Base-by-base conservation (phyloP, 306 rosid species). In the Cucurbita pepo region DNA sequence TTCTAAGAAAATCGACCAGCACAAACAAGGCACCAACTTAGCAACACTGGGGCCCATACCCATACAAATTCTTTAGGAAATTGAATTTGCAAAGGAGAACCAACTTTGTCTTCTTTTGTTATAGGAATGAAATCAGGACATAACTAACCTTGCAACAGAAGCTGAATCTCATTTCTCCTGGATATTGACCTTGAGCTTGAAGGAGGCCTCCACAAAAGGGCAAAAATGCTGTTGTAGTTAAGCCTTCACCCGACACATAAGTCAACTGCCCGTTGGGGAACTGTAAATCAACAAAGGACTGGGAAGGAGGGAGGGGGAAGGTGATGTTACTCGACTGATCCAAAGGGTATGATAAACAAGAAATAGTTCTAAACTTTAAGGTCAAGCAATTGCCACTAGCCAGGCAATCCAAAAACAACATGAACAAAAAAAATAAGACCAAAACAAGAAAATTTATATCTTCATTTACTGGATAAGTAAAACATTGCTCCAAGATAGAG, bases 121-220 rank as follows among this genome's bases (percentile, higher is more conserved):
- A 8, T 16, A n/a, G 8, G 12, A 41, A 53, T 5, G 30, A 48
- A 66, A 44, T 40, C 8, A 53, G 57, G 21, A 6, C 44, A 50
- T 73, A 57, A 66, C 81, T 81, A 71, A 95, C 99, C 97, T 95
- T 91, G 91, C 90, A 88, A 65, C 97, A 95, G 81, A 81, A 95
- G 89, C 95, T 95, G 84, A 86, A 95, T 85, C 86, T 89, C 99
- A 95, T 89, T 83, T 95, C 99, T 75, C 99, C 99, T 3, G 99
- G 99, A 91, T 89, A 95, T 79, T 91, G 99, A 81, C 99, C 99
- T 72, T 95, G 99, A 71, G 90, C 96, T 86, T 91, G 99, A 81
- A 95, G 88, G 82, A 91, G 99, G 79, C 99, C 99, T 63, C 97
- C 96, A 58, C 89, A 85, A 52, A 91, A 40, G 58, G 96, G 97